Conservation (phyloP, 352 stramenopile species). For the Globisporangium abappressorium region DNA sequence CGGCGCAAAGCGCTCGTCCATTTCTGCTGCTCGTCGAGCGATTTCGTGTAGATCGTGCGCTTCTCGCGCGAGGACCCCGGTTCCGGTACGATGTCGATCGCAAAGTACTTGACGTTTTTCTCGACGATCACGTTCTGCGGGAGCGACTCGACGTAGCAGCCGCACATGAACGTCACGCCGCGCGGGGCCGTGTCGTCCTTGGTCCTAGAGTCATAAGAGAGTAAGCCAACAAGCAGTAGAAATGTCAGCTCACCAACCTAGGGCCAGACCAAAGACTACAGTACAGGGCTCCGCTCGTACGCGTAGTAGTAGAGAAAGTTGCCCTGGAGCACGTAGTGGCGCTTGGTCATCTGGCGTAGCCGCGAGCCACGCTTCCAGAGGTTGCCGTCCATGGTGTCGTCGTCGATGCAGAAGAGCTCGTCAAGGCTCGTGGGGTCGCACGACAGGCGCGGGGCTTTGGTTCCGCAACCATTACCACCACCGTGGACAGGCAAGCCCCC, state of each 20-base stretch:
- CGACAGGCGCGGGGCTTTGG: background rate
- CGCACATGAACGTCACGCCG: conserved; percentile 76
- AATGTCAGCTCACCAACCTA: background rate
- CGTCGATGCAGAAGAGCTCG: conserved; percentile 31
- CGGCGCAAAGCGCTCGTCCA: conserved; percentile 77
- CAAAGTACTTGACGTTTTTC: conserved; percentile 82
- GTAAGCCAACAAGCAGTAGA: background rate
- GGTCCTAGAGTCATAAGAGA: conserved; percentile 23
- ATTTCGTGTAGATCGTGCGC: conserved; percentile 82
- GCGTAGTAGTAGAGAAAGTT: conserved; percentile 90
- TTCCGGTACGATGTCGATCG: conserved; percentile 84
- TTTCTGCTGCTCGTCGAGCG: conserved; percentile 63
- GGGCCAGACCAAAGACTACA: background rate
- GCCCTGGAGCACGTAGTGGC: conserved; percentile 82
- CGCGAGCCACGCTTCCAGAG: conserved; percentile 78
- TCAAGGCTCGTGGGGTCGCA: conserved; percentile 21
- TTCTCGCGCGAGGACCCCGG: conserved; percentile 63
- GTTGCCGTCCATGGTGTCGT: conserved; percentile 44
- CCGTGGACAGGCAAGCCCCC: conserved; percentile 6
- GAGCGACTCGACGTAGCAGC: conserved; percentile 73
- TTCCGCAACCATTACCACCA: background rate
- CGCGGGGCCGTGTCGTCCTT: conserved; percentile 70
- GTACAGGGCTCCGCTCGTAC: conserved; percentile 22
- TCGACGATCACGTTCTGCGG: conserved; percentile 60
- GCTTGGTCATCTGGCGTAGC: conserved; percentile 86